Evolutionary conservation across 306 rosid species (phyloP), one percentile per base, ranked within the genome.

Genomic region (Inga leiocalycina): DNA sequence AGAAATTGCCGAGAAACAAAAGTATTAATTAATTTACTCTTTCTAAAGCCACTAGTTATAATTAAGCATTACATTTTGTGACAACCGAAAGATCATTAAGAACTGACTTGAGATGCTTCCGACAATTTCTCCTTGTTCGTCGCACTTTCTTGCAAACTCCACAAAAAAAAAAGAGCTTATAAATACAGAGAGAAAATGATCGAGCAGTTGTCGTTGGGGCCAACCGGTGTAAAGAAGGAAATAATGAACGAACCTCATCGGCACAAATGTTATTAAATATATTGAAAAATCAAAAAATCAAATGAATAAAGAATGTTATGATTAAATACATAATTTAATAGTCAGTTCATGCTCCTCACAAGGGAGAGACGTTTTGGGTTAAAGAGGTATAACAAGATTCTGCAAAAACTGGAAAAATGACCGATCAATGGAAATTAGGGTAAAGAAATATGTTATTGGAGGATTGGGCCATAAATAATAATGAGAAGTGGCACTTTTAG

Each of bases 101-200:
- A 74, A 30, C 71, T 52, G 52, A 76, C 85, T 78, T 45, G 78
- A 57, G 48, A 74, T 70, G 39, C 44, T 54, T 30, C 39, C 41
- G 20, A 15, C 35, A 43, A 5, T 32, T 68, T 76, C 32, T 37
- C 48, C 41, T 32, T 41, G 51, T 46, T 41, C 14, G 9, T 41
- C 5, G 9, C 49, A 69, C 49, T 20, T 69, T n/a, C 30, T 49
- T 69, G 74, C 49, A 39, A 69, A 9, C 46, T 35, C 74, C 74
- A 41, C 51, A 69, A 35, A 35, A 27, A 35, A 35, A 34, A 20
- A 56, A 3, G 66, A 59, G 32, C 66, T 10, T 0, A 59, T 19
- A 2, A 54, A 2, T 59, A 32, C 3, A n/a, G 71, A 10, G 71
- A 20, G 49, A 69, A 69, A 20, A 69, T 8, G 74, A 16, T 20